phyloP scores from a whole-genome alignment of 257 asterid species.

The Solanum corneliomulleri region DNA sequence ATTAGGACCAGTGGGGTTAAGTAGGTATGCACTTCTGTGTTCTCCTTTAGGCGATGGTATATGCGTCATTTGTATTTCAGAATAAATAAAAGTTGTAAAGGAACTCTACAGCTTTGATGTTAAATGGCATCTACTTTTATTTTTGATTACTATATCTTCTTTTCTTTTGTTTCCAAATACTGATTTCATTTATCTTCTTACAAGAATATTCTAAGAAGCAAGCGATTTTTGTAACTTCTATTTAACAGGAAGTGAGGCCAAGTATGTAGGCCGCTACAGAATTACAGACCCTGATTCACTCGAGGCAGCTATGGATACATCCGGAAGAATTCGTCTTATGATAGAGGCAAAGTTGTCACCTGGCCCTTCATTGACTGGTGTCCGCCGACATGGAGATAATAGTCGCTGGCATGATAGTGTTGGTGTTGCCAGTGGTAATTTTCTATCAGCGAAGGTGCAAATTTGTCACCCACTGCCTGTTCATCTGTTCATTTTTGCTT shows the following conservation, averaged over 20 bases:
- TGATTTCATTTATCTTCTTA: neutral
- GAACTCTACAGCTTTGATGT: neutral
- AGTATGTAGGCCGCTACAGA: conserved; percentile 87
- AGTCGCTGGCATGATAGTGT: conserved; percentile 72
- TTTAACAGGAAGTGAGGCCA: conserved; percentile 69
- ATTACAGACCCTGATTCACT: conserved; percentile 86
- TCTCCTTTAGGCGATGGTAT: neutral
- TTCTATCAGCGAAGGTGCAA: conserved; percentile 78
- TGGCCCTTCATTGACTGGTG: conserved; percentile 80
- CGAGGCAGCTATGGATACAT: conserved; percentile 77
- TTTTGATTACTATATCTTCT: neutral
- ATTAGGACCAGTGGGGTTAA: neutral
- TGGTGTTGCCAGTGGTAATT: conserved; percentile 82
- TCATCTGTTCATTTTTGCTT: neutral
- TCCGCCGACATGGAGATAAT: conserved; percentile 85
- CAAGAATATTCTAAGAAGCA: neutral
- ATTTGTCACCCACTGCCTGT: neutral
- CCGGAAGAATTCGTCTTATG: conserved; percentile 69
- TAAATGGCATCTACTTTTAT: neutral
- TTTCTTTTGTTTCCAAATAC: neutral
- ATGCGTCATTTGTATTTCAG: neutral
- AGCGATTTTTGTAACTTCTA: neutral
- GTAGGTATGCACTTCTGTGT: neutral
- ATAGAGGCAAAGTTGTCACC: conserved; percentile 88
- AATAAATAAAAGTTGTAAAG: neutral